Conservation (phyloP, 768 basidiomycete species). For the Omphalotus guepiniiformis region DNA sequence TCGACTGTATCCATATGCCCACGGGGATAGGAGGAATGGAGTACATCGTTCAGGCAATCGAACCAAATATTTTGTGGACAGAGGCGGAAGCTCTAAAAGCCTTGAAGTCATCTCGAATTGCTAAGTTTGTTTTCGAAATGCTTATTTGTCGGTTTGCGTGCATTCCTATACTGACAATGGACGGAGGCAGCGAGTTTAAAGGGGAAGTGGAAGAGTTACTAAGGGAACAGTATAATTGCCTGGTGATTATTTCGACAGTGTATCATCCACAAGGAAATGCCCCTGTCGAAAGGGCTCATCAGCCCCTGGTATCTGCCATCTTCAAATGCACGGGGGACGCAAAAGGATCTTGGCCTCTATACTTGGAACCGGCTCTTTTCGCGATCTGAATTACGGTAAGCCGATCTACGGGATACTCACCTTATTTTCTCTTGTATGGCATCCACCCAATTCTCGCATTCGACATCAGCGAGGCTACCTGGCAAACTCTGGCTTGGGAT, state of each 20-base stretch:
- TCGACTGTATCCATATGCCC: constrained; percentile 29
- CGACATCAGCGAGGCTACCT: constrained; percentile 24
- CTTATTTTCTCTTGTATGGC: constrained; percentile 29
- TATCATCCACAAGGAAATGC: constrained; percentile 28
- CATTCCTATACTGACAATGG: constrained; percentile 18
- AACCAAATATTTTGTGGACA: constrained; percentile 18
- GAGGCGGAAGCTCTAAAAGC: constrained; percentile 15
- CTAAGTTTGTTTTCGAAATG: constrained; percentile 27
- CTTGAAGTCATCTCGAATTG: constrained; percentile 13
- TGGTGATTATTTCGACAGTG: constrained; percentile 21
- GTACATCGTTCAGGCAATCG: constrained; percentile 23
- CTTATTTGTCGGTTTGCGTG: constrained; percentile 22
- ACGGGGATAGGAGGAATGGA: constrained; percentile 15
- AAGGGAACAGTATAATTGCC: constrained; percentile 18
- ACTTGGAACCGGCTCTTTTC: constrained; percentile 19
- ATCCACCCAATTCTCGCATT: constrained; percentile 23
- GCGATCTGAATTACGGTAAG: constrained; percentile 22
- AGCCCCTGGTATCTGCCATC: constrained; percentile 17
- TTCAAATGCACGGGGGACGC: constrained; percentile 16
- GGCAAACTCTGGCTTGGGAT: constrained; percentile 24
- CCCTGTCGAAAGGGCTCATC: constrained; percentile 24
- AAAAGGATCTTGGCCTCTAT: constrained; percentile 21
- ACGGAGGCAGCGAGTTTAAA: constrained; percentile 27
- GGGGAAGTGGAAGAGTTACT: constrained; percentile 18
- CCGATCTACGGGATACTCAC: constrained; percentile 25